A percentile compares a stretch with the other conserved stretches of the same genome.
Evolutionary conservation across 2,329 filamentous ascomycete species (phyloP).

Genomic region (Cercospora sesami): DNA sequence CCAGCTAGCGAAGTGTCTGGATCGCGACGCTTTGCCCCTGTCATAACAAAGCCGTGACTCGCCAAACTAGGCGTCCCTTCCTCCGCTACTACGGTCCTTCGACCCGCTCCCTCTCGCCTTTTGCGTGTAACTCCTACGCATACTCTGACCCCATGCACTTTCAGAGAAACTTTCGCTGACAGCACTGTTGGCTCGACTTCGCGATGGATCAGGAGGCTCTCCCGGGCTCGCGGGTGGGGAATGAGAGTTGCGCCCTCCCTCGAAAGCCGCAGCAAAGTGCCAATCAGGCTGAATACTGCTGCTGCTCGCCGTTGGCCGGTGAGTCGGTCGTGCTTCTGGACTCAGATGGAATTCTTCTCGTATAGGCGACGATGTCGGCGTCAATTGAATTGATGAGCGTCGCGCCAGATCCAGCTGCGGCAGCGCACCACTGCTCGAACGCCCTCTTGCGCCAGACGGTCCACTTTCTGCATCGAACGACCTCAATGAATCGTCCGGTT

Average conservation of each 20-base stretch:
- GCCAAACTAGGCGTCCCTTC: background rate
- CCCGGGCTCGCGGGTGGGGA: slow-evolving; percentile 33
- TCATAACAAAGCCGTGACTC: background rate
- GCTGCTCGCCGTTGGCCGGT: slow-evolving; percentile 31
- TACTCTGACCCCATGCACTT: slow-evolving; percentile 90
- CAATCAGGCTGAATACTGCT: slow-evolving; percentile 43
- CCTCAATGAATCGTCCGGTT: slow-evolving; percentile 39
- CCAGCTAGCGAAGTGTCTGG: background rate
- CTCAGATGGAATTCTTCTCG: slow-evolving; percentile 28
- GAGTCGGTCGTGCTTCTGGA: slow-evolving; percentile 14
- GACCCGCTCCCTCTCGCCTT: background rate
- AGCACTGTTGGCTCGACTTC: slow-evolving; percentile 64
- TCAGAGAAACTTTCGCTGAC: slow-evolving; percentile 81
- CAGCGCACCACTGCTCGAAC: background rate
- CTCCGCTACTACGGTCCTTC: background rate
- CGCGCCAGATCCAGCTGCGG: slow-evolving; percentile 13
- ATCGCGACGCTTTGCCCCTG: background rate
- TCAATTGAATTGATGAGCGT: slow-evolving; percentile 37
- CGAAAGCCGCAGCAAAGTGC: slow-evolving; percentile 49
- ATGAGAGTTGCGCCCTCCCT: slow-evolving; percentile 32
- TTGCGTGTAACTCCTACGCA: slow-evolving; percentile 78
- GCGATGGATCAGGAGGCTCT: slow-evolving; percentile 37
- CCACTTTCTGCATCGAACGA: slow-evolving; percentile 25
- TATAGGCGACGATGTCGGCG: slow-evolving; percentile 27
- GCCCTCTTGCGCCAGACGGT: slow-evolving; percentile 9